phyloP scores from a whole-genome alignment of 108 stramenopile genomes.

The Schizochytrium sp. region DNA sequence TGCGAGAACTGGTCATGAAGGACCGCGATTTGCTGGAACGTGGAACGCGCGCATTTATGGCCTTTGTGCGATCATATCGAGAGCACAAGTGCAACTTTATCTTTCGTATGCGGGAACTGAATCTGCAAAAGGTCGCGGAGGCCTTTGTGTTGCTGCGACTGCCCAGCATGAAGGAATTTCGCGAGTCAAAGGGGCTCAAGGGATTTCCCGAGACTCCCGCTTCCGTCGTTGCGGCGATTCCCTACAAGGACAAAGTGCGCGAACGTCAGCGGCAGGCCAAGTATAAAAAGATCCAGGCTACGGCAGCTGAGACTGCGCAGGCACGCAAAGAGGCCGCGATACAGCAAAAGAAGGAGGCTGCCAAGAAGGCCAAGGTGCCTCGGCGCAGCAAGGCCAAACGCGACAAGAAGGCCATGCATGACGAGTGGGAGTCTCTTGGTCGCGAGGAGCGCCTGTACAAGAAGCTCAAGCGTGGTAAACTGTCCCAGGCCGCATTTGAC shows the following conservation, averaged over 20 bases:
- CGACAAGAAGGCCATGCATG: slow-evolving; percentile 66
- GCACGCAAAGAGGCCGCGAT: background rate
- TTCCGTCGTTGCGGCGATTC: slow-evolving; percentile 65
- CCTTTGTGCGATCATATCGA: slow-evolving; percentile 85
- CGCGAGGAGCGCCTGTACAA: slow-evolving; percentile 87
- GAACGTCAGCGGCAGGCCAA: slow-evolving; percentile 70
- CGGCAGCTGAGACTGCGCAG: slow-evolving; percentile 52
- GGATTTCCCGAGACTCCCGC: slow-evolving; percentile 66
- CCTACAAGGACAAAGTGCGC: slow-evolving; percentile 74
- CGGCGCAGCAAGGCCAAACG: slow-evolving; percentile 73
- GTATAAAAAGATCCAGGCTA: slow-evolving; percentile 56
- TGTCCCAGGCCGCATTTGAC: slow-evolving; percentile 70
- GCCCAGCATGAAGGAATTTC: slow-evolving; percentile 94
- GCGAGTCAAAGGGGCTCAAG: slow-evolving; percentile 36
- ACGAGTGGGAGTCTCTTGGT: slow-evolving; percentile 97
- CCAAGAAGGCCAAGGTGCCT: slow-evolving; percentile 34
- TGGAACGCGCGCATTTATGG: slow-evolving; percentile 79
- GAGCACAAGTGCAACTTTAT: slow-evolving; percentile 63
- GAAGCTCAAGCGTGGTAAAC: slow-evolving; percentile 69
- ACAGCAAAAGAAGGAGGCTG: slow-evolving; percentile 24
- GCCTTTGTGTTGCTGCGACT: slow-evolving; percentile 79
- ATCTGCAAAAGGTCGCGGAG: slow-evolving; percentile 73
- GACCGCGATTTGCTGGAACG: slow-evolving; percentile 92
- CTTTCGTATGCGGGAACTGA: slow-evolving; percentile 75
- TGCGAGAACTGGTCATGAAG: background rate